These are phyloP conservation scores for Epichloe sibirici DNA, from an alignment of 2,329 filamentous ascomycete species.

Conservation along the genomic window DNA sequence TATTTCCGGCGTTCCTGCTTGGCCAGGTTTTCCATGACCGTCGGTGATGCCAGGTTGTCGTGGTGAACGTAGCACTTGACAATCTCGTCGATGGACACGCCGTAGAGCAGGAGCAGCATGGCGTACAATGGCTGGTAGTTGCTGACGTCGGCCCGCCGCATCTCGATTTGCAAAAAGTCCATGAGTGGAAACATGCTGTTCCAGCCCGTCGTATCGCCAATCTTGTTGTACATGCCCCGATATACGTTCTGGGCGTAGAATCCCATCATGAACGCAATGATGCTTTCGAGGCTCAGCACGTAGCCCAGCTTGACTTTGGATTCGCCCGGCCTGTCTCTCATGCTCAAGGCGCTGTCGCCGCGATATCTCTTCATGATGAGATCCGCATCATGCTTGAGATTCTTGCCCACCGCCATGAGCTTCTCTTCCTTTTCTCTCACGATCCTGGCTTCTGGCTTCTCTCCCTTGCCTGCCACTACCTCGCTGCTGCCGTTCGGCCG, in stretches of 20 bases:
- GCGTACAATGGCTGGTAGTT: constrained; percentile 28
- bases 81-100: constrained; percentile 33
- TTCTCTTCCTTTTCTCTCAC: constrained; percentile 24
- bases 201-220: constrained; percentile 30
- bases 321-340: constrained; percentile 16
- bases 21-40: constrained; percentile 12
- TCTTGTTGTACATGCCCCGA: constrained; percentile 30
- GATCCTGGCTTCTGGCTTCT: constrained; percentile 11
- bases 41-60: constrained; percentile 7
- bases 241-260: constrained; percentile 37
- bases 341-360: constrained; percentile 12
- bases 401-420: constrained; percentile 31
- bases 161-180: constrained; percentile 25
- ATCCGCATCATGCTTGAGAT: constrained; percentile 44
- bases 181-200: constrained; percentile 33
- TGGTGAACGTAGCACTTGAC: constrained; percentile 22
- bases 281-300: constrained; percentile 35
- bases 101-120: constrained; percentile 32
- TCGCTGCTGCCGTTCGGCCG: constrained; percentile 24
- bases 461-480: constrained; percentile 11
- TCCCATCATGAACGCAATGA: constrained; percentile 39
- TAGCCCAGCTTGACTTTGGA: constrained; percentile 28
- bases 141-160: constrained; percentile 21
- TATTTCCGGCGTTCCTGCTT: constrained; percentile 16
- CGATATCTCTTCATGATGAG: constrained; percentile 21